A percentile compares a stretch with the other conserved stretches of the same genome.
Conservation (phyloP, 176 grass and related monocot genomes). For the sorghum (Sorghum bicolor) region DNA sequence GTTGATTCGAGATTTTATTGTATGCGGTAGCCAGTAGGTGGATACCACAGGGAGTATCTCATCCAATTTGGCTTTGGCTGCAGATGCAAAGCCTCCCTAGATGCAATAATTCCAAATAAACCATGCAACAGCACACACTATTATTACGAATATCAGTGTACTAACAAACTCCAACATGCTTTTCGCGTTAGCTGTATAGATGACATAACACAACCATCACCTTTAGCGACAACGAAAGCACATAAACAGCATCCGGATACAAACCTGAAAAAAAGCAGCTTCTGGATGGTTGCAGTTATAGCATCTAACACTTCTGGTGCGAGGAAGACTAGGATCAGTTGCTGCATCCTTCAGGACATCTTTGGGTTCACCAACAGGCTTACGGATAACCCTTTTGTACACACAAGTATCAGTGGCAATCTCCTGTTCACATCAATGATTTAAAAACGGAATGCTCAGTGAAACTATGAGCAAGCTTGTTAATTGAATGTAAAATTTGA, state of each 20-base stretch:
- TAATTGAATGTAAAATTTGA: neutral
- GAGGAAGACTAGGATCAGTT: slow-evolving; percentile 70
- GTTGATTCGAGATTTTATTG: neutral
- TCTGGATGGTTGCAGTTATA: slow-evolving; percentile 70
- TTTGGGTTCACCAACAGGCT: slow-evolving; percentile 47
- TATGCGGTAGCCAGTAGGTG: neutral
- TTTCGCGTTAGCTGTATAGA: neutral
- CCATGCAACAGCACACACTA: neutral
- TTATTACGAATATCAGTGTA: neutral
- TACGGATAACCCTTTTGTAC: slow-evolving; percentile 78
- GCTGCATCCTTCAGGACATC: slow-evolving; percentile 63
- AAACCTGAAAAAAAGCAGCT: slow-evolving; percentile 86
- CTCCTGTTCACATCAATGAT: slow-evolving; percentile 46
- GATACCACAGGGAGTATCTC: neutral
- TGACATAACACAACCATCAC: neutral
- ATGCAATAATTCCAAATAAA: neutral
- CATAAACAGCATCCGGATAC: neutral
- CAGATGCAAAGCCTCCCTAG: neutral
- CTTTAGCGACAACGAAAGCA: neutral
- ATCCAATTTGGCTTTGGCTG: neutral
- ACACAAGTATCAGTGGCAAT: slow-evolving; percentile 55
- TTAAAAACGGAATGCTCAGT: neutral
- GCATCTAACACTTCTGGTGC: slow-evolving; percentile 77
- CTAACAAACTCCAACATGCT: neutral
- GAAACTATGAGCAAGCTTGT: neutral